Evolutionary conservation across 805 yeast genomes (phyloP), one percentile per base, ranked within the genome.

Genomic region (Barnettozyma vustinii): DNA sequence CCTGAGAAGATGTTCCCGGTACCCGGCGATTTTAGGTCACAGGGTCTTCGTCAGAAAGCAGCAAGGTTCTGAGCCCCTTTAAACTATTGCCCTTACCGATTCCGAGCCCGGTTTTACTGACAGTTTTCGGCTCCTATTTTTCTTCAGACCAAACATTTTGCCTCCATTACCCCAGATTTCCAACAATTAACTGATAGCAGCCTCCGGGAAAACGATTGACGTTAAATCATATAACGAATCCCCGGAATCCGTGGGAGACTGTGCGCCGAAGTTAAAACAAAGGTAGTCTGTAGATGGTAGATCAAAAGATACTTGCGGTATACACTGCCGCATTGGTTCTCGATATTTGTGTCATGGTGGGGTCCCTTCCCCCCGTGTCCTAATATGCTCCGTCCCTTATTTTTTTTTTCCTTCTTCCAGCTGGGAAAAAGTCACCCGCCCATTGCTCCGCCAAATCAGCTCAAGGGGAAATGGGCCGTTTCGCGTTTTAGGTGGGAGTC

Each of bases 111-210:
- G 42, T n/a, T 15, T 45, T 18, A 19, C 20, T 23, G 21, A 18
- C 33, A 42, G 9, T 26, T 16, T 9, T 45, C 37, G 47, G 42
- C 42, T 45, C 43, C 37, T 30, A 30, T 30, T 30, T 30, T 30
- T 36, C 25, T 39, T 9, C 33, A 39, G 20, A 13, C 37, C 30
- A 19, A n/a, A 26, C 21, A 25, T 19, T 35, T 30, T 13, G 39
- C 15, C n/a, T 42, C 52, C 50, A 32, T 50, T 50, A 50, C 52
- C 52, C 52, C 52, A 50, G 52, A 50, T 50, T 49, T 49, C 19
- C 20, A n/a, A 21, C 42, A 25, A 21, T 23, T 20, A 13, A 19
- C 10, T 27, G 21, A 19, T 36, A 16, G 21, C 12, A 7, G 43
- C 35, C 43, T 16, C 20, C 20, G 26, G 30, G 20, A 36, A 36